Percentiles rank a stretch among this genome's conserved stretches.
Evolutionary conservation across 257 asterid species (phyloP).

Genomic region (Anisodus acutangulus): DNA sequence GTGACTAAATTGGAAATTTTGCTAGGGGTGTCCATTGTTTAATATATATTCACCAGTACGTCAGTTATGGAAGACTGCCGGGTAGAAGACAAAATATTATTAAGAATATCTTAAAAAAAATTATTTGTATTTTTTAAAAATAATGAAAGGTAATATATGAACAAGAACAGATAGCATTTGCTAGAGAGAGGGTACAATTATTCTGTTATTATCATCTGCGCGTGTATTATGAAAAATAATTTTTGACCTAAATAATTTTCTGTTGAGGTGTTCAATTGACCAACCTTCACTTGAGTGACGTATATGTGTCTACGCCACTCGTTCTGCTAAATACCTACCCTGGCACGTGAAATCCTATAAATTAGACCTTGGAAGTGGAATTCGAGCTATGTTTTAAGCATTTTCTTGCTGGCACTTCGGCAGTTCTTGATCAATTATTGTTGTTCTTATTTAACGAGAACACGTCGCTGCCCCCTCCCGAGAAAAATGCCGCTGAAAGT

Average conservation of each 20-base stretch:
- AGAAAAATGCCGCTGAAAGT: neutral
- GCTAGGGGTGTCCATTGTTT: fast-evolving
- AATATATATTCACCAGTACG: neutral
- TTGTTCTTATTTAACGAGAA: neutral
- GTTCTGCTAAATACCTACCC: neutral
- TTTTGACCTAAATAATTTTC: neutral
- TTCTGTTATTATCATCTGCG: no score
- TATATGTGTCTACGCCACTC: neutral
- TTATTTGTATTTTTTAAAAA: no score
- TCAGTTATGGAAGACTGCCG: no score
- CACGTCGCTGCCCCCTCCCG: neutral
- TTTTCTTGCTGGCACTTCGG: neutral
- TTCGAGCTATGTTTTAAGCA: neutral
- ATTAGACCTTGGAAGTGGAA: neutral
- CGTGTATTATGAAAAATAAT: neutral
- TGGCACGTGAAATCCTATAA: neutral
- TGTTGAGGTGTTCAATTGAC: neutral
- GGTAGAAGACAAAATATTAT: no score
- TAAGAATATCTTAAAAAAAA: no score
- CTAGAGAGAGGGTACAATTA: no score
- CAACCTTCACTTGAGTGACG: neutral
- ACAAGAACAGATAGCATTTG: no score
- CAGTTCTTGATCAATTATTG: neutral
- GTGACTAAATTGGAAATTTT: neutral
- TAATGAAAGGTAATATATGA: no score